These are phyloP conservation scores for Botrytis cinerea DNA, from an alignment of 2,329 filamentous ascomycete species.

Conservation along the genomic window DNA sequence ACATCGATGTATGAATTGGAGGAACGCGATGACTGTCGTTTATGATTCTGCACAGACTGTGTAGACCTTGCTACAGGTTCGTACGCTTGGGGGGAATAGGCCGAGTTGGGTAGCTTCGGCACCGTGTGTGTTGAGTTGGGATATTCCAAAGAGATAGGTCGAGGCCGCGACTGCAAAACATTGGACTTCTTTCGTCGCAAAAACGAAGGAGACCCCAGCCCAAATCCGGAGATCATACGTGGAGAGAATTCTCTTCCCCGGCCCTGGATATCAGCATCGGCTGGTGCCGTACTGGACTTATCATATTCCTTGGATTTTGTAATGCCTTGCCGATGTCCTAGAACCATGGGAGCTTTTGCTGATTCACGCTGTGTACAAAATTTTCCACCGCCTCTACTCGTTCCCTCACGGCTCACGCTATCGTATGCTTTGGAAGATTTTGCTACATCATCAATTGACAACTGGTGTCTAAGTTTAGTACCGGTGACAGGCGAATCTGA, in stretches of 20 bases:
- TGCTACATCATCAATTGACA: not conserved
- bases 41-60: not conserved
- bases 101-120: not conserved
- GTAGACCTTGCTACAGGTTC: not conserved
- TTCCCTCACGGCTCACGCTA: not conserved
- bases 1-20: constrained; percentile 50
- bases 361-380: not conserved
- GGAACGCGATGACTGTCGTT: not conserved
- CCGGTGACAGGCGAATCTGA: not conserved
- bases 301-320: not conserved
- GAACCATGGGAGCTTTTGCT: not conserved
- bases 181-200: not conserved
- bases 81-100: not conserved
- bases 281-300: not conserved
- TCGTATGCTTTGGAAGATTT: not conserved
- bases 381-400: not conserved
- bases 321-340: not conserved
- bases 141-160: not conserved
- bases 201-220: not conserved
- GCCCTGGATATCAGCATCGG: not conserved
- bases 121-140: not conserved
- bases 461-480: not conserved
- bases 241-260: not conserved
- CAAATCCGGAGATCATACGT: not conserved
- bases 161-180: too few species aligned